These are phyloP conservation scores for Pythium vanterpoolii DNA, from an alignment of 352 stramenopile genomes.

Conservation along the genomic window DNA sequence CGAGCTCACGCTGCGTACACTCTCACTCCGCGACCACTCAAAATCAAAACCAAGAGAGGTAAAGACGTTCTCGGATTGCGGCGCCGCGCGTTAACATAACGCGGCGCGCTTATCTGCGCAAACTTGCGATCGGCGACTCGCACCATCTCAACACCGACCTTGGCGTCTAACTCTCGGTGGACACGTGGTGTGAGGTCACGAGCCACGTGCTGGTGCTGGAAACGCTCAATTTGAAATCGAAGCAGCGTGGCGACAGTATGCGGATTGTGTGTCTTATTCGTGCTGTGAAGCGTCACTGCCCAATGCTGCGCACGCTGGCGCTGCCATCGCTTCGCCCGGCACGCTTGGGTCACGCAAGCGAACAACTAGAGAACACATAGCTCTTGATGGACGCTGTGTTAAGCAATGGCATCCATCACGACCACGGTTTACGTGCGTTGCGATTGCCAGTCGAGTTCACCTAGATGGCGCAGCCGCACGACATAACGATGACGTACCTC, in stretches of 20 bases:
- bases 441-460: not conserved
- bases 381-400: constrained; percentile 8
- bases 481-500: not conserved
- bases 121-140: constrained; percentile 5
- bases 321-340: constrained; percentile 2
- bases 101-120: constrained; percentile 8
- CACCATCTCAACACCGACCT: not conserved
- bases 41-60: not conserved
- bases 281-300: constrained; percentile 5
- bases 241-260: not conserved
- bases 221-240: not conserved
- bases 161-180: not conserved
- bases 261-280: not conserved
- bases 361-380: not conserved
- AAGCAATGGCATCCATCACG: not conserved
- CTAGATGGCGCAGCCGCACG: not conserved
- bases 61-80: constrained; percentile 5
- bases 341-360: not conserved
- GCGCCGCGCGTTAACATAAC: not conserved
- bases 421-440: not conserved
- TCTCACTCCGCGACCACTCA: not conserved
- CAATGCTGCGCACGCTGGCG: not conserved
- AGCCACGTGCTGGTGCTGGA: constrained; percentile 10
- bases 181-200: constrained; percentile 6
- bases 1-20: not conserved